Base-by-base conservation (phyloP, 2,329 filamentous ascomycete genomes). In the Colletotrichum falcatum region DNA sequence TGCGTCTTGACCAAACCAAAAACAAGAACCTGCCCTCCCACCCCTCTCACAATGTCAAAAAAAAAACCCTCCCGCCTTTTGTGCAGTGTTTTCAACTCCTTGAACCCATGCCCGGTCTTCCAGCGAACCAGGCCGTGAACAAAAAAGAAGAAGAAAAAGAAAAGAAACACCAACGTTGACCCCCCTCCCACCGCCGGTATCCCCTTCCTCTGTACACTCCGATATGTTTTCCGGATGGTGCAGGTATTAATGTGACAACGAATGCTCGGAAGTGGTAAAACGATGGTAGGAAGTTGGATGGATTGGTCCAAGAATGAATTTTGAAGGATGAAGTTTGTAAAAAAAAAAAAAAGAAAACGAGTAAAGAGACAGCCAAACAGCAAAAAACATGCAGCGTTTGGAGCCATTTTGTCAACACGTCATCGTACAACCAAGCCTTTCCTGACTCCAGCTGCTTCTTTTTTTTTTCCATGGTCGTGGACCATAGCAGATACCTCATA, bases 241-340 rank as follows among this genome's bases (percentile, higher is more conserved):
- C 53, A 54, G 44, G 61, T 51, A 70, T 70, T 66, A 71, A 59
- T 59, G 59, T 68, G 58, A 60, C 18, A 62, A 51, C 42, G 64
- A 67, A 44, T 26, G 68, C 67, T 62, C 51, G 44, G 42, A 37
- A 7, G 42, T 61, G 42, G 33, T 30, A 11, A n/a, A 48, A 35
- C 7, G 44, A 35, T 5, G 26, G 39, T 51, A 46, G 58, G 28
- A 59, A 23, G 28, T 35, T 37, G 42, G 16, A 56, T 33, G n/a
- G n/a, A n/a, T 37, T 23, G 33, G 23, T 30, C 7, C 23, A 23
- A 39, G 18, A 54, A 54, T 30, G 37, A n/a, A n/a, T n/a, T n/a
- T n/a, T n/a, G n/a, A n/a, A 39, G 18, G 59, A 53, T 30, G 37
- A 33, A 33, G 7, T 26, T 61, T 48, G 49, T 48, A 6, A 16